A percentile compares a stretch with the other conserved stretches of the same genome.
These are phyloP conservation scores for Chaetomium olivaceum DNA, from an alignment of 2,329 filamentous ascomycete species.

Conservation along the genomic window DNA sequence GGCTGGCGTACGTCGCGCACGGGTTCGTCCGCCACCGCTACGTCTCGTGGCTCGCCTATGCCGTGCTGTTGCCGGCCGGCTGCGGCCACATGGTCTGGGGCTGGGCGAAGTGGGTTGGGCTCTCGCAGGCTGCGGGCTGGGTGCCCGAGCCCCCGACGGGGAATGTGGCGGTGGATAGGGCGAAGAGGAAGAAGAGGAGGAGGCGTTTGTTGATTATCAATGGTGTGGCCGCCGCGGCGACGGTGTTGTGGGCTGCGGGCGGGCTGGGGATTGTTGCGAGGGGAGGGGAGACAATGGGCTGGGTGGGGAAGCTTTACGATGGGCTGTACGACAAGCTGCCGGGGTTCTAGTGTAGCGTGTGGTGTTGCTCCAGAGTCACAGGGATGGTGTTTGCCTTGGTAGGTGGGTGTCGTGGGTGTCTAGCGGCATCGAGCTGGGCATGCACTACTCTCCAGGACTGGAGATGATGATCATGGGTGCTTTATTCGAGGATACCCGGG, in stretches of 20 bases:
- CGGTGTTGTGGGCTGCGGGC: slow-evolving; percentile 77
- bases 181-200: slow-evolving; percentile 52
- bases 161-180: slow-evolving; percentile 49
- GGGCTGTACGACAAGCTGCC: slow-evolving; percentile 55
- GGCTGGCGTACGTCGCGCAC: slow-evolving; percentile 80
- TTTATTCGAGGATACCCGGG: slow-evolving; percentile 4
- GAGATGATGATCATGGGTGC: neutral
- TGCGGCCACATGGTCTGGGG: slow-evolving; percentile 83
- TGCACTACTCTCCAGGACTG: neutral
- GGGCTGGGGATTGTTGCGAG: slow-evolving; percentile 75
- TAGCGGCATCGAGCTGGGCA: neutral
- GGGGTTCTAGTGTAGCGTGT: slow-evolving; percentile 25
- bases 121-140: slow-evolving; percentile 58
- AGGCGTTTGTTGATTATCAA: slow-evolving; percentile 73
- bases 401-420: neutral
- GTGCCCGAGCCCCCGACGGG: slow-evolving; percentile 44
- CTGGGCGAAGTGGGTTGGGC: slow-evolving; percentile 76
- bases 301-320: slow-evolving; percentile 81
- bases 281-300: slow-evolving; percentile 69
- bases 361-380: neutral
- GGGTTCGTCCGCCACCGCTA: slow-evolving; percentile 73
- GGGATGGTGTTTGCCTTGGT: neutral
- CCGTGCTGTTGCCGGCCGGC: slow-evolving; percentile 64
- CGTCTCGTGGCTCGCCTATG: slow-evolving; percentile 69
- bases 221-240: slow-evolving; percentile 57